These are phyloP conservation scores for Hanseniaspora mollemarum DNA, from an alignment of 805 yeast species.

Conservation along the genomic window DNA sequence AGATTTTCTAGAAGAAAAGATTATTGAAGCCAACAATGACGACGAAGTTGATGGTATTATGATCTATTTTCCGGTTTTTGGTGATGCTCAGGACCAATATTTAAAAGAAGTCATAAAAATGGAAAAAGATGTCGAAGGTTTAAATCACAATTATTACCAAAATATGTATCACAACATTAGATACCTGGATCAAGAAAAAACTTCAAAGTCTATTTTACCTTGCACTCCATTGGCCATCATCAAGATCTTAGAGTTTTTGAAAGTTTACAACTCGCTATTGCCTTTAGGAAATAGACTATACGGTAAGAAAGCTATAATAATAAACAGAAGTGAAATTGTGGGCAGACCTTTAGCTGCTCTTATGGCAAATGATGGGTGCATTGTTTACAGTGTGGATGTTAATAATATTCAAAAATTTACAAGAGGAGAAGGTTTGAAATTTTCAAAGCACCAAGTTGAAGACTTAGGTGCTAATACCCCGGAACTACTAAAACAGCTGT, in stretches of 20 bases:
- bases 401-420: slow-evolving; percentile 83
- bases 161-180: slow-evolving; percentile 91
- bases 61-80: slow-evolving; percentile 96
- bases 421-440: slow-evolving; percentile 79
- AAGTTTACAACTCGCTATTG: slow-evolving; percentile 69
- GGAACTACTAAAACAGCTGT: slow-evolving; percentile 45
- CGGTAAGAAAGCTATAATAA: slow-evolving; percentile 83
- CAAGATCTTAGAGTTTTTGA: slow-evolving; percentile 79
- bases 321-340: slow-evolving; percentile 91
- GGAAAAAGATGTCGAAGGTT: slow-evolving; percentile 92
- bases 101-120: slow-evolving; percentile 84
- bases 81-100: slow-evolving; percentile 89
- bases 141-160: slow-evolving; percentile 80
- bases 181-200: slow-evolving; percentile 59
- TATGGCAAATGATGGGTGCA: slow-evolving; percentile 94
- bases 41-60: slow-evolving; percentile 76
- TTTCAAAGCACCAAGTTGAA: slow-evolving; percentile 70
- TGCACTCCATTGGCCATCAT: slow-evolving; percentile 95
- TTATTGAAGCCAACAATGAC: slow-evolving; percentile 73
- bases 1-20: slow-evolving; percentile 73
- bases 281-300: slow-evolving; percentile 85
- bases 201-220: slow-evolving; percentile 77
- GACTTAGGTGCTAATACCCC: slow-evolving; percentile 38
- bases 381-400: slow-evolving; percentile 82
- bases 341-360: slow-evolving; percentile 95